Conservation (phyloP, 768 basidiomycete genomes). For the Hirschioporus abietinus region DNA sequence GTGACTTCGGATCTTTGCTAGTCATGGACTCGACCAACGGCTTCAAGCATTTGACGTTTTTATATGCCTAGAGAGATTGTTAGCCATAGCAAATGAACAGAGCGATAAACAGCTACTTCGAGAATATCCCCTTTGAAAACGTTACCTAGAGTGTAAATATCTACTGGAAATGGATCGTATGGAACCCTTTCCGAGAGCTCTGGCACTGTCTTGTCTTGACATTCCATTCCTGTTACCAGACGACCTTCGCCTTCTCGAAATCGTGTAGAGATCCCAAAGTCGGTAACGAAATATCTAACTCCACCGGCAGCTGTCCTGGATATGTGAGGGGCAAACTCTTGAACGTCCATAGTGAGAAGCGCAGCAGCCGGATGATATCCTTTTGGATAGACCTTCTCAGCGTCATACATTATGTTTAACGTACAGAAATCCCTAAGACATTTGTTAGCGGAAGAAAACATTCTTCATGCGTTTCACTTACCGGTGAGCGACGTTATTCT, state of each 20-base stretch:
- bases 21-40: conserved; percentile 23
- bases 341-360: conserved; percentile 3
- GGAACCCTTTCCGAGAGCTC: conserved; percentile 19
- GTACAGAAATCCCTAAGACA: conserved; percentile 17
- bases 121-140: conserved; percentile 6
- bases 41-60: conserved; percentile 21
- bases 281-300: conserved; percentile 10
- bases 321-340: not conserved
- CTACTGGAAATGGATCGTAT: conserved; percentile 27
- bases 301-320: not conserved
- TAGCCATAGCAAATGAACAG: conserved; percentile 8
- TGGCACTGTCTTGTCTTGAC: conserved; percentile 20
- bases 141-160: conserved; percentile 22
- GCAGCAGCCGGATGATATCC: conserved; percentile 16
- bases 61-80: conserved; percentile 15
- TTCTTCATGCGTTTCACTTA: not conserved
- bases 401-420: conserved; percentile 23
- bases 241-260: conserved; percentile 13
- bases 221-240: conserved; percentile 7
- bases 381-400: conserved; percentile 11
- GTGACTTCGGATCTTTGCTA: conserved; percentile 17
- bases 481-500: conserved; percentile 12
- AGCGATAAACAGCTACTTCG: not conserved
- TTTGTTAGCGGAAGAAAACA: not conserved
- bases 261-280: conserved; percentile 13